phyloP scores from a whole-genome alignment of 495 filamentous ascomycete species.

The Thozetella sp. region DNA sequence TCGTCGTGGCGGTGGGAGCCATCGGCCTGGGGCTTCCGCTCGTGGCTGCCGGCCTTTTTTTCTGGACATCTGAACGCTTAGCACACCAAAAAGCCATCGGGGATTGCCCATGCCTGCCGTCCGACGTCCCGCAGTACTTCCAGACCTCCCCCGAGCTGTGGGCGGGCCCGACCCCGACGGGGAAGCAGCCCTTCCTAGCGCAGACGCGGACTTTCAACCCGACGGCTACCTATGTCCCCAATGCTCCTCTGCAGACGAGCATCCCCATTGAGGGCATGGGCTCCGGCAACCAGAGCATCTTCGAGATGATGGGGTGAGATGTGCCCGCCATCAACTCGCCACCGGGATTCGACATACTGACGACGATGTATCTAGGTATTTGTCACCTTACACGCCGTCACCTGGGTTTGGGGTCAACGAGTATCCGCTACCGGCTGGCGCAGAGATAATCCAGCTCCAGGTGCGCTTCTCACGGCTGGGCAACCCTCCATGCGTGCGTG shows the following conservation, averaged over 20 bases:
- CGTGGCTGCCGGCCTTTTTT: too few relatives aligned
- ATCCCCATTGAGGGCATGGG: slow-evolving; percentile 52
- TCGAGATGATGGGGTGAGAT: slow-evolving; percentile 54
- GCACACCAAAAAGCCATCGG: background rate
- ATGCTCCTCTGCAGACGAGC: slow-evolving; percentile 58
- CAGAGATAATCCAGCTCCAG: slow-evolving; percentile 58
- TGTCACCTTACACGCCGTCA: slow-evolving; percentile 41
- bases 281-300: slow-evolving; percentile 50
- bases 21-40: background rate
- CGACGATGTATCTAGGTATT: slow-evolving; percentile 6
- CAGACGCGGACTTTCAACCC: slow-evolving; percentile 55
- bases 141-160: slow-evolving; percentile 46
- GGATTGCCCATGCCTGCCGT: slow-evolving; percentile 13
- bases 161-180: slow-evolving; percentile 60
- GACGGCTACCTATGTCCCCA: slow-evolving; percentile 51
- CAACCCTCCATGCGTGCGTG: slow-evolving; percentile 29
- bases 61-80: background rate
- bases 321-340: background rate
- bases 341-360: background rate
- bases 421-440: slow-evolving; percentile 53
- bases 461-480: slow-evolving; percentile 35
- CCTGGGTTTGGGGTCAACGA: slow-evolving; percentile 59
- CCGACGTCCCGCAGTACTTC: slow-evolving; percentile 54
- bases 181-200: slow-evolving; percentile 55
- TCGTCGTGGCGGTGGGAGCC: background rate